phyloP scores from a whole-genome alignment of 2,329 filamentous ascomycete species.

The Graphilbum fragrans region DNA sequence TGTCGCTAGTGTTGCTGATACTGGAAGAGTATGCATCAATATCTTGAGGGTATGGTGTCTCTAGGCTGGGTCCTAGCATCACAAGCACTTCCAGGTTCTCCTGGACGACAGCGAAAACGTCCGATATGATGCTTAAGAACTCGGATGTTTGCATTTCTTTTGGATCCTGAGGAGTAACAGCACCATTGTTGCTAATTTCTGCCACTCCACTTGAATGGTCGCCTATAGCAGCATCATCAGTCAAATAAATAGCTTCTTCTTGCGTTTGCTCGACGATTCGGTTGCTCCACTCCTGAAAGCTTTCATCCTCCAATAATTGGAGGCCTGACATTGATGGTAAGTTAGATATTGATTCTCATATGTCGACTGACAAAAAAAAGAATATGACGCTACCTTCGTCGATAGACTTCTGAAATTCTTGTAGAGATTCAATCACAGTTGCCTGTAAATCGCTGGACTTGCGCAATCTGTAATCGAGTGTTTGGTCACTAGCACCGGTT shows the following conservation, averaged over 20 bases:
- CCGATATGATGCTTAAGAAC: background rate
- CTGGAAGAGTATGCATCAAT: slow-evolving; percentile 7
- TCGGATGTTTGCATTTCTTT: no score
- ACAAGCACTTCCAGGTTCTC: slow-evolving; percentile 5
- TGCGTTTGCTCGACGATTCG: background rate
- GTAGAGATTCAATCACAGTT: slow-evolving; percentile 3
- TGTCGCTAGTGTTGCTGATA: slow-evolving; percentile 6
- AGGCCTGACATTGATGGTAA: background rate
- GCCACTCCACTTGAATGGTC: no score
- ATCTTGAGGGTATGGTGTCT: slow-evolving; percentile 8
- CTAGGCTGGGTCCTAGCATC: slow-evolving; percentile 8
- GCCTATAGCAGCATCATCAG: no score
- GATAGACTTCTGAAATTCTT: slow-evolving; percentile 5
- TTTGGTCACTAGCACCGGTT: slow-evolving; percentile 8
- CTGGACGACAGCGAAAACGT: slow-evolving; percentile 2
- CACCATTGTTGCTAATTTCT: no score
- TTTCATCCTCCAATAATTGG: slow-evolving; percentile 5
- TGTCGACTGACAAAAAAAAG: background rate
- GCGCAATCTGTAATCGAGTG: slow-evolving; percentile 9
- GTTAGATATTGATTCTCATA: background rate
- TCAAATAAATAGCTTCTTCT: no score
- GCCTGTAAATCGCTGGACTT: slow-evolving; percentile 7
- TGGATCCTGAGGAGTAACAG: no score
- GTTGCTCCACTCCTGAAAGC: slow-evolving; percentile 1
- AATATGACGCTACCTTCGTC: slow-evolving; percentile 4